Percentiles rank a stretch among this genome's conserved stretches.
Evolutionary conservation across 225 moss, liverwort and hornwort genomes (phyloP).

Genomic region (Pleurozium schreberi): DNA sequence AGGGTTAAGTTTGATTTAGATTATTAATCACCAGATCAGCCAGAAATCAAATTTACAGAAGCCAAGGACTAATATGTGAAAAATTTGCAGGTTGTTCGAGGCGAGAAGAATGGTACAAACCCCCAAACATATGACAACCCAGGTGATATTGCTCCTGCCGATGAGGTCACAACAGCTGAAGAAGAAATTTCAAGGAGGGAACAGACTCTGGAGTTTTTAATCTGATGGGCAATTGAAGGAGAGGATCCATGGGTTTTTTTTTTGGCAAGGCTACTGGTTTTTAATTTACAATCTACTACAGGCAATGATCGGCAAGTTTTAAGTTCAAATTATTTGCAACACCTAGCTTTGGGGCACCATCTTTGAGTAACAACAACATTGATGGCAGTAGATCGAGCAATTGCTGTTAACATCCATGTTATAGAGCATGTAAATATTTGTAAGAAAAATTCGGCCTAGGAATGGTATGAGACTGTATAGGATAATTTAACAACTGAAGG

Average conservation of each 20-base stretch:
- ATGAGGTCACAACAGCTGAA: background rate
- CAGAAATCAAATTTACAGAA: background rate
- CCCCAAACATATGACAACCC: background rate
- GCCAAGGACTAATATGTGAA: background rate
- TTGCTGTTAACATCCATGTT: background rate
- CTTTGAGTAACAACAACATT: background rate
- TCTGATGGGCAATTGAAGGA: background rate
- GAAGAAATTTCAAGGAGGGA: background rate
- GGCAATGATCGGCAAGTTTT: background rate
- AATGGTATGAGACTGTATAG: background rate
- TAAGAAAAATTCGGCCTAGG: background rate
- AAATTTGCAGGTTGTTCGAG: slow-evolving; percentile 6
- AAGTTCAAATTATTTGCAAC: background rate
- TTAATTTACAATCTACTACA: background rate
- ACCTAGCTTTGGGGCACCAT: background rate
- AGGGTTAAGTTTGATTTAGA: background rate
- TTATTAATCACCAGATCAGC: background rate
- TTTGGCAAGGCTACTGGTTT: too few species aligned
- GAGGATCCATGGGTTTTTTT: background rate
- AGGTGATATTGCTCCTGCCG: background rate
- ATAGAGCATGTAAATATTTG: background rate
- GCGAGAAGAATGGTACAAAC: background rate
- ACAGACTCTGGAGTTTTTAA: background rate
- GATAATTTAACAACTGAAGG: background rate
- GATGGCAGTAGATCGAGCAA: background rate